phyloP scores from a whole-genome alignment of 2,329 filamentous ascomycete genomes.

The Neopestalotiopsis sp. region DNA sequence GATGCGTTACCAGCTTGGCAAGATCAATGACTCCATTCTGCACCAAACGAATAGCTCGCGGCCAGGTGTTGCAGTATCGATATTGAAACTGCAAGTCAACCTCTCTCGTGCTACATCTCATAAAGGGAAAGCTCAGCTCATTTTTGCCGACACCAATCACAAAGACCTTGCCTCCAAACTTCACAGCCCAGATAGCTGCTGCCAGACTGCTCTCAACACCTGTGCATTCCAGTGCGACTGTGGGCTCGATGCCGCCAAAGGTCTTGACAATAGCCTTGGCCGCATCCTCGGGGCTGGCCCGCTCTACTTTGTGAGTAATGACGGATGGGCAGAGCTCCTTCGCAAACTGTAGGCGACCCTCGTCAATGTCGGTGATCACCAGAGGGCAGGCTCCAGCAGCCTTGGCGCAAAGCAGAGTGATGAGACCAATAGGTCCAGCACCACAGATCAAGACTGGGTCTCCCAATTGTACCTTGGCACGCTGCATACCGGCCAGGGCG shows the following conservation, averaged over 20 bases:
- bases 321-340: constrained; percentile 81
- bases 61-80: constrained; percentile 96
- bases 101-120: constrained; percentile 88
- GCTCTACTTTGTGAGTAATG: constrained; percentile 79
- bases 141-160: constrained; percentile 95
- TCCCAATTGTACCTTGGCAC: constrained; percentile 80
- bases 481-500: constrained; percentile 84
- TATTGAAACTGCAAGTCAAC: constrained; percentile 97
- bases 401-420: constrained; percentile 82
- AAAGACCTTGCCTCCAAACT: constrained; percentile 97
- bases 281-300: constrained; percentile 71
- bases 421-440: constrained; percentile 90
- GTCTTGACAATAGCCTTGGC: constrained; percentile 71
- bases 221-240: constrained; percentile 88
- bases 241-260: constrained; percentile 81
- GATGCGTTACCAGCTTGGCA: constrained; percentile 84
- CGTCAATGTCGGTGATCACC: constrained; percentile 94
- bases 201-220: constrained; percentile 90
- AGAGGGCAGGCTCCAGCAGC: constrained; percentile 90
- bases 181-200: constrained; percentile 85
- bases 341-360: constrained; percentile 83
- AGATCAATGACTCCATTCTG: constrained; percentile 85
- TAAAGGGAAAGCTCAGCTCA: constrained; percentile 95
- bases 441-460: constrained; percentile 90
- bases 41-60: constrained; percentile 85